Evolutionary conservation across 1,139 yeast species (phyloP).

Genomic region (Tardiomyces depauwii): DNA sequence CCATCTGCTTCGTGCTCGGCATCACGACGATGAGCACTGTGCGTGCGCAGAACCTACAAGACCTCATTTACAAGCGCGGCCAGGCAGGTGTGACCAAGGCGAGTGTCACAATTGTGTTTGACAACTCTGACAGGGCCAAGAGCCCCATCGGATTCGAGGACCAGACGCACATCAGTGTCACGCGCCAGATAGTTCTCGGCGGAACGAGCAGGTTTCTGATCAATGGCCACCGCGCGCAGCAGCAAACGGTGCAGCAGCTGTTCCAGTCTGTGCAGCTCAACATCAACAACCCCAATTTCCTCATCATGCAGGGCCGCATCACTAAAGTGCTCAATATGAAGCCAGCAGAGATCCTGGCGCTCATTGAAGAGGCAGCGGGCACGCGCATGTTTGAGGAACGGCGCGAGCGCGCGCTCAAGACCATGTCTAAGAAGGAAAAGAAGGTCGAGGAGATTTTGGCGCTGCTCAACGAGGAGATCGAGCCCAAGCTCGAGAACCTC

Average conservation of each 20-base stretch:
- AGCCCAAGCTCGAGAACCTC: constrained; percentile 78
- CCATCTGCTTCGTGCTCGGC: constrained; percentile 97
- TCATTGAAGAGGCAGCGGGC: constrained; percentile 98
- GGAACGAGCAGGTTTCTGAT: constrained; percentile 88
- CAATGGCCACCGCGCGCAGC: constrained; percentile 95
- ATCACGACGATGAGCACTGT: constrained; percentile 90
- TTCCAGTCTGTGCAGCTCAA: constrained; percentile 93
- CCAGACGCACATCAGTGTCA: constrained; percentile 72
- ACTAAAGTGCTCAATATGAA: constrained; percentile 96
- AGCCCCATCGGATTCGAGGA: constrained; percentile 87
- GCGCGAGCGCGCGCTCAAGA: constrained; percentile 81
- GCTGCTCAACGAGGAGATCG: constrained; percentile 74
- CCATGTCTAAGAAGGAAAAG: constrained; percentile 83
- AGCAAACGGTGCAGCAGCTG: constrained; percentile 78
- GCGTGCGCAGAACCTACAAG: constrained; percentile 87
- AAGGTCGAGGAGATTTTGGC: constrained; percentile 69
- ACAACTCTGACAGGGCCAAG: constrained; percentile 61
- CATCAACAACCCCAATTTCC: constrained; percentile 91
- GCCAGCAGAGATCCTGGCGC: constrained; percentile 75
- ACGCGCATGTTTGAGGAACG: constrained; percentile 93
- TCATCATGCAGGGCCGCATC: constrained; percentile 97
- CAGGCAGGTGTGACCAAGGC: constrained; percentile 98
- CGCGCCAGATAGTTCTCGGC: constrained; percentile 84
- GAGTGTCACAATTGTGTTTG: constrained; percentile 90
- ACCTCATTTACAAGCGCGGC: constrained; percentile 89